Evolutionary conservation across 1,284 basidiomycete genomes (phyloP), one percentile per base, ranked within the genome.

Genomic region (Cutaneotrichosporon cutaneum): DNA sequence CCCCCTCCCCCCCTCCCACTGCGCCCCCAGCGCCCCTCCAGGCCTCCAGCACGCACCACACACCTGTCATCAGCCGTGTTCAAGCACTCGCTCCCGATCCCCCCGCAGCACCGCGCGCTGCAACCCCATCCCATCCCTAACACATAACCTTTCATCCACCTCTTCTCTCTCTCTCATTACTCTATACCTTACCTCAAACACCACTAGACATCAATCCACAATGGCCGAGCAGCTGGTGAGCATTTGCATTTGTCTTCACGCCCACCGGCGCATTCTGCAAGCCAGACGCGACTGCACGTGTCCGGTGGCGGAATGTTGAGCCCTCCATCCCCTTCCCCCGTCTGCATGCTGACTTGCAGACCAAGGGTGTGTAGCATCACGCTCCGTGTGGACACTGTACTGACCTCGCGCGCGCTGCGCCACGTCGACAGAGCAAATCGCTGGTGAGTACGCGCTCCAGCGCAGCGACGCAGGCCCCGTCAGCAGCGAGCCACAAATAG

Each of bases 141-240:
- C 8, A 10, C 47, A 48, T 48, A 11, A 24, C 44, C 44, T 32
- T 50, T 51, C 48, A 27, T 30, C 30, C 30, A 30, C 30, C 4
- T 16, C 18, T 18, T 30, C 48, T 51, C 27, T 8, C 33, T 33
- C 21, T 33, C 56, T 42, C 55, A n/a, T 33, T 45, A n/a, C 22
- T 36, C 53, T 32, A 14, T 24, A 26, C 45, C 35, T 60, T 36
- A 58, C 26, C 42, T 58, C 53, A 36, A 63, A 47, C 51, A 51
- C 52, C 22, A 16, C 24, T 56, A 50, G 45, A 53, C 53, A 59
- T 27, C 33, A n/a, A 22, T 57, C 55, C 65, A 71, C 55, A 58
- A 88, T 88, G 87, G 86, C 86, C 67, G 86, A 88, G 78, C 85
- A 87, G 79, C 76, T 88, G 71, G 87, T 88, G 72, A 77, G 86